These are phyloP conservation scores for Collybiopsis confluens DNA, from an alignment of 768 basidiomycete genomes.

Conservation along the genomic window DNA sequence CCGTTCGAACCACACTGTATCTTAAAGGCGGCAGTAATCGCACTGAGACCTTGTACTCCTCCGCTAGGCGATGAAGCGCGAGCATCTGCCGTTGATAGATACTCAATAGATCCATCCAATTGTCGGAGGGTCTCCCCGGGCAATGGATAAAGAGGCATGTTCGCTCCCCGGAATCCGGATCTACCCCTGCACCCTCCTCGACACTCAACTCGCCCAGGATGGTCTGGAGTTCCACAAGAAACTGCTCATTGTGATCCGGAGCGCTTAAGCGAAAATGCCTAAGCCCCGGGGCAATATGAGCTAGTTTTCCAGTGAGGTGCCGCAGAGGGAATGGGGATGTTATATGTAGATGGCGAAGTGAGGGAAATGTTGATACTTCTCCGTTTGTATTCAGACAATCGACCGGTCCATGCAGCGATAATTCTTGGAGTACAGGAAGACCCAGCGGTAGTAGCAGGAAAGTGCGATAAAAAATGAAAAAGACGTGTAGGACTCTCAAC, in stretches of 20 bases:
- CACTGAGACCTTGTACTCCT: constrained; percentile 8
- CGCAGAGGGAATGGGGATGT: constrained; percentile 15
- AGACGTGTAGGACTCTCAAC: constrained; percentile 17
- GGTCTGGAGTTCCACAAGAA: constrained; percentile 12
- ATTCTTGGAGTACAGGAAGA: constrained; percentile 16
- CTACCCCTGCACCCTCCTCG: background rate
- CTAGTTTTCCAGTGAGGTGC: constrained; percentile 11
- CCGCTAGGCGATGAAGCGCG: constrained; percentile 10
- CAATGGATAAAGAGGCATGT: constrained; percentile 14
- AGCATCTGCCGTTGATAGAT: constrained; percentile 13
- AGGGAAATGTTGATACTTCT: constrained; percentile 8
- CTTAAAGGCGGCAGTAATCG: constrained; percentile 14
- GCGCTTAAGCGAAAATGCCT: constrained; percentile 17
- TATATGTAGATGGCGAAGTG: constrained; percentile 15
- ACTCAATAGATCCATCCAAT: constrained; percentile 5
- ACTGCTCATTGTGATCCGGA: constrained; percentile 14
- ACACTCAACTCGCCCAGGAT: background rate
- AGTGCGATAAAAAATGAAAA: constrained; percentile 18
- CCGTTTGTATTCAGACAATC: constrained; percentile 10
- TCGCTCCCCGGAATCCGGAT: too few relatives aligned
- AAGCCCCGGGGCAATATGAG: constrained; percentile 14
- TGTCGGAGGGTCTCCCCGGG: constrained; percentile 14
- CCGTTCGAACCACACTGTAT: constrained; percentile 17
- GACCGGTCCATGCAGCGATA: constrained; percentile 17
- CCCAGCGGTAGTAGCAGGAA: constrained; percentile 19